These are phyloP conservation scores for Fusarium nelsonii DNA, from an alignment of 2,329 filamentous ascomycete species.

Conservation along the genomic window DNA sequence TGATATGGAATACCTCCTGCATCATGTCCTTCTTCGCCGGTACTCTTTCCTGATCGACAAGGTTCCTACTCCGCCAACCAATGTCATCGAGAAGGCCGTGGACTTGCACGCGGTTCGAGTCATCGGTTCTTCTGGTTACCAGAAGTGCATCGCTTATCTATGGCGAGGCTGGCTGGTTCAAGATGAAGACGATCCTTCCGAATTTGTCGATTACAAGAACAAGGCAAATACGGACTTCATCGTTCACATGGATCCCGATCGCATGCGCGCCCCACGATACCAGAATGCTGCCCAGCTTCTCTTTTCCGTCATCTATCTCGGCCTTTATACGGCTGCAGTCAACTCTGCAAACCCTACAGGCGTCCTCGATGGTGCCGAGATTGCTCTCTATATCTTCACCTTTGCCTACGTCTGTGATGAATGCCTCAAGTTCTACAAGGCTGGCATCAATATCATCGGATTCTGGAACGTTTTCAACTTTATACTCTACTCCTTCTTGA, in stretches of 20 bases:
- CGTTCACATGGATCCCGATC: conserved; percentile 89
- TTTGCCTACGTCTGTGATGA: conserved; percentile 92
- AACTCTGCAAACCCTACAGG: conserved; percentile 91
- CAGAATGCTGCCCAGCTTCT: conserved; percentile 92
- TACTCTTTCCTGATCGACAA: conserved; percentile 85
- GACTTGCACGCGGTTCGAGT: conserved; percentile 90
- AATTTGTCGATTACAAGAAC: conserved; percentile 87
- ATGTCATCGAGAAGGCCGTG: conserved; percentile 93
- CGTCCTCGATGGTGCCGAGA: conserved; percentile 86
- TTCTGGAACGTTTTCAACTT: conserved; percentile 99
- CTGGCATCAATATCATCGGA: conserved; percentile 88
- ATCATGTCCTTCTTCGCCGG: conserved; percentile 84
- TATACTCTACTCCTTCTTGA: conserved; percentile 81
- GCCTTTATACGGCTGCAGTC: conserved; percentile 88
- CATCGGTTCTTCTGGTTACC: conserved; percentile 93
- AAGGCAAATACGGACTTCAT: conserved; percentile 83
- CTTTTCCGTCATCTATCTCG: conserved; percentile 85
- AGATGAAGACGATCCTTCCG: conserved; percentile 89
- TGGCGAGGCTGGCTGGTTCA: conserved; percentile 99
- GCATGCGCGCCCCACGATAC: conserved; percentile 91
- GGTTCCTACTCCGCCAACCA: conserved; percentile 78
- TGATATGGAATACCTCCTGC: conserved; percentile 80
- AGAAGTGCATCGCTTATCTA: conserved; percentile 92
- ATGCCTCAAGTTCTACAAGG: conserved; percentile 89
- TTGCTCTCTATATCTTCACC: conserved; percentile 90